Evolutionary conservation across 2,329 filamentous ascomycete genomes (phyloP), one percentile per base, ranked within the genome.

Genomic region (Colletotrichum chlorophyti): DNA sequence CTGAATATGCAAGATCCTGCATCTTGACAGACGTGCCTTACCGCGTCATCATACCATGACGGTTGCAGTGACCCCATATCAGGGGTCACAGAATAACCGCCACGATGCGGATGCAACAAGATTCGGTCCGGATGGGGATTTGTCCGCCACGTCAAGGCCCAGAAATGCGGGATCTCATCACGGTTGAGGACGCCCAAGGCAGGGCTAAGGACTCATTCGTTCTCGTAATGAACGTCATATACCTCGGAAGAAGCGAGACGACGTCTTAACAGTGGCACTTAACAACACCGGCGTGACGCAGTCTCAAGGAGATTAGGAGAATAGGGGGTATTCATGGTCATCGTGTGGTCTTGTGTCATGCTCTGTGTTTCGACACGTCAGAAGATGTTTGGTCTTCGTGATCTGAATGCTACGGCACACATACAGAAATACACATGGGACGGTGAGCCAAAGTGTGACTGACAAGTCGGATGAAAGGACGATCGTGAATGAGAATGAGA

Each of bases 241-340:
- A n/a, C n/a, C n/a, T n/a, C n/a, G n/a, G n/a, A n/a, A n/a, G n/a
- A n/a, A 32, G 10, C 42, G 9, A 29, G 23, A 27, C 40, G 37
- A 19, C 12, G 17, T 42, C 41, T 32, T n/a, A 34, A 8, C 8
- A 24, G 6, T 34, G 15, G 17, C 10, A 40, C 21, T 21, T 19
- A n/a, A n/a, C n/a, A n/a, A n/a, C 8, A 26, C 37, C n/a, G n/a
- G 24, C 26, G 51, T 40, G 21, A 11, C 19, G 32, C 19, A 41
- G 58, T 58, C 53, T 60, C 41, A 58, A 60, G 58, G 58, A 42
- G 24, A 52, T 42, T 60, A 60, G 58, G 53, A 53, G 29, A 60
- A 58, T 58, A 58, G 58, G 53, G 47, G 19, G 9, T 47, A 38
- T 49, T 38, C 43, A 34, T 26, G 24, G 38, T n/a, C 38, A 55